Base-by-base conservation (phyloP, 2,329 filamentous ascomycete genomes). In the Colletotrichum lentis region DNA sequence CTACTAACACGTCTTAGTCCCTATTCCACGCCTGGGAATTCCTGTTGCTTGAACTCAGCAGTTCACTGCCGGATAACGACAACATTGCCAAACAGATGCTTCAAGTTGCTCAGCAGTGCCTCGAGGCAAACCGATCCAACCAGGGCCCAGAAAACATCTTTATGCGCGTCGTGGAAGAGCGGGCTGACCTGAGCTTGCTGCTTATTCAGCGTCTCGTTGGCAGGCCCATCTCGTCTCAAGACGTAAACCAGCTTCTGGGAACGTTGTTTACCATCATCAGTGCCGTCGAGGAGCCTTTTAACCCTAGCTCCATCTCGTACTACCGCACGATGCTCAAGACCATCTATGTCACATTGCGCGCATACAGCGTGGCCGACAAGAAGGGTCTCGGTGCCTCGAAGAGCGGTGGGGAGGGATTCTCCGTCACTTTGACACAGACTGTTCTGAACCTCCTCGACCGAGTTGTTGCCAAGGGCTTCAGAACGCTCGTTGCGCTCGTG, bases 11-110 rank as follows among this genome's bases (percentile, higher is more conserved):
- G 14, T 65, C 66, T 43, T 73, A 93, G 90, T 87, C 89, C 50
- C 86, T 99, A 20, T 91, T 97, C 71, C 89, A 93, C 73, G 91
- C 93, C 63, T 98, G 95, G 93, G 94, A 96, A 77, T 90, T 93
- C 67, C 84, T 99, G 10, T 87, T 95, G 16, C 85, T 96, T 57
- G 95, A 97, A 74, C 85, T 99, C 56, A 93, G 91, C 76, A 88
- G 88, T 44, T 87, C 84, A 68, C 78, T 88, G n/a, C 84, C 84
- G 1, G 77, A 80, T 43, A 81, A 83, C 70, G 79, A 82, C 16
- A 80, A 80, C 27, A 82, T 95, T 4, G 87, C 90, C 64, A 88
- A 86, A 73, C 86, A 91, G 64, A 89, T 97, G 81, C 82, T 92
- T 39, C 85, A 90, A 66, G 90, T 96, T 54, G 89, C 92, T 8